Conservation (phyloP, 495 filamentous ascomycete genomes). For the Penicillium verhagenii region DNA sequence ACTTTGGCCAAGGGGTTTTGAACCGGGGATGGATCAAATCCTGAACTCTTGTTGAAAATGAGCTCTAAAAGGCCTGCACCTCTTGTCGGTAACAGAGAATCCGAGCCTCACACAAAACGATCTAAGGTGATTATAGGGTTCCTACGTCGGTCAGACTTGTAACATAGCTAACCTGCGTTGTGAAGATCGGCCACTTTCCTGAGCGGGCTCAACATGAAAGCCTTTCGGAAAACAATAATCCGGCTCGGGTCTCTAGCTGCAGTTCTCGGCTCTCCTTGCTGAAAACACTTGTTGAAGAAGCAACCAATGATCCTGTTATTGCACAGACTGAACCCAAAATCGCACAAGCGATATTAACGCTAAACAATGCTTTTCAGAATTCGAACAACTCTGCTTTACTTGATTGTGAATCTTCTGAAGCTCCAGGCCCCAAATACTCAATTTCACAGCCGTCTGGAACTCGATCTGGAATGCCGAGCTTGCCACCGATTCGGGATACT, state of each 20-base stretch:
- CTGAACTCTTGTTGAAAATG: neutral
- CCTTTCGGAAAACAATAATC: neutral
- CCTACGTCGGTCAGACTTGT: neutral
- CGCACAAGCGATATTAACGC: slow-evolving; percentile 19
- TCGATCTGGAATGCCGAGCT: slow-evolving; percentile 34
- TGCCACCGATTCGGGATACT: slow-evolving; percentile 59
- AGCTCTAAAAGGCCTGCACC: slow-evolving; percentile 7
- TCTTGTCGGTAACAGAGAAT: neutral
- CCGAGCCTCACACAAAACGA: slow-evolving; percentile 2
- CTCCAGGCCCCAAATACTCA: neutral
- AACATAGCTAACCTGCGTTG: neutral
- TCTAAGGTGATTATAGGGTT: slow-evolving; percentile 4
- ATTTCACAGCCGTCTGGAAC: neutral
- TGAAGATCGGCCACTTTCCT: neutral
- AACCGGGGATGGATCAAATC: neutral
- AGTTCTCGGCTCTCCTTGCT: slow-evolving; percentile 13
- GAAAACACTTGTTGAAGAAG: slow-evolving; percentile 18
- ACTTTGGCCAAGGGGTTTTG: neutral
- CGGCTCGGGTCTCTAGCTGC: neutral
- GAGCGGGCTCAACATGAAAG: neutral
- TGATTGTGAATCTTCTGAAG: neutral
- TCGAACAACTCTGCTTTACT: slow-evolving; percentile 7
- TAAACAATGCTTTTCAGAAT: slow-evolving; percentile 20
- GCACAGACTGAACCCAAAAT: slow-evolving; percentile 19
- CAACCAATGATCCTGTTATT: slow-evolving; percentile 14